These are phyloP conservation scores for Boletus rubropictus DNA, from an alignment of 768 basidiomycete genomes.

Conservation along the genomic window DNA sequence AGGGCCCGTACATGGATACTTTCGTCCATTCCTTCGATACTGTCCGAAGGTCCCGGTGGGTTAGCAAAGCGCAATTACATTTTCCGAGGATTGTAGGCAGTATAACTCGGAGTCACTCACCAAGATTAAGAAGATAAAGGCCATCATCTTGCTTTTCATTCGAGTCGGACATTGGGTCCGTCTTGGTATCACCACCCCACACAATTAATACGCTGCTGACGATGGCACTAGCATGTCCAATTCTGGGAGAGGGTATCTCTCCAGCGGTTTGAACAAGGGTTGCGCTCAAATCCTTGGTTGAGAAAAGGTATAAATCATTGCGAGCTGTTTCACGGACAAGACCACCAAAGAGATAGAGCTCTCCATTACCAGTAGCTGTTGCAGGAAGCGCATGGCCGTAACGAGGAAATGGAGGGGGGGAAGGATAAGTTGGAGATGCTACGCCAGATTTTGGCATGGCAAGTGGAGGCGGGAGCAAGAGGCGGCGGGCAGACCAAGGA, in stretches of 20 bases:
- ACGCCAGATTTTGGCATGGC: constrained; percentile 59
- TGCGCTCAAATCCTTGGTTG: constrained; percentile 70
- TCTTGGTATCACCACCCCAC: constrained; percentile 98
- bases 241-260: constrained; percentile 80
- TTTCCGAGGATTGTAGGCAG: not conserved
- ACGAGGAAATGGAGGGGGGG: constrained; percentile 89
- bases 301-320: constrained; percentile 93
- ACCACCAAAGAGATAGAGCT: constrained; percentile 95
- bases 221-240: constrained; percentile 95
- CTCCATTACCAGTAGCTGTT: constrained; percentile 69
- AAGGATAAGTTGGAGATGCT: constrained; percentile 58
- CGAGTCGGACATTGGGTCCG: constrained; percentile 52
- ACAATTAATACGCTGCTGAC: constrained; percentile 94
- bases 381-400: constrained; percentile 93
- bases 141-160: constrained; percentile 85
- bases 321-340: constrained; percentile 85
- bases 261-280: constrained; percentile 83
- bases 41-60: constrained; percentile 26
- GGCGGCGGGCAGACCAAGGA: constrained; percentile 78
- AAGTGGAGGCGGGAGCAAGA: constrained; percentile 63
- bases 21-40: constrained; percentile 95
- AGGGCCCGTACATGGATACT: constrained; percentile 67
- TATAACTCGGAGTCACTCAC: constrained; percentile 43
- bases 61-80: constrained; percentile 1
- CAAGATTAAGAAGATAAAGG: constrained; percentile 88